These are phyloP conservation scores for Penicillium palitans DNA, from an alignment of 2,329 filamentous ascomycete genomes.

Conservation along the genomic window DNA sequence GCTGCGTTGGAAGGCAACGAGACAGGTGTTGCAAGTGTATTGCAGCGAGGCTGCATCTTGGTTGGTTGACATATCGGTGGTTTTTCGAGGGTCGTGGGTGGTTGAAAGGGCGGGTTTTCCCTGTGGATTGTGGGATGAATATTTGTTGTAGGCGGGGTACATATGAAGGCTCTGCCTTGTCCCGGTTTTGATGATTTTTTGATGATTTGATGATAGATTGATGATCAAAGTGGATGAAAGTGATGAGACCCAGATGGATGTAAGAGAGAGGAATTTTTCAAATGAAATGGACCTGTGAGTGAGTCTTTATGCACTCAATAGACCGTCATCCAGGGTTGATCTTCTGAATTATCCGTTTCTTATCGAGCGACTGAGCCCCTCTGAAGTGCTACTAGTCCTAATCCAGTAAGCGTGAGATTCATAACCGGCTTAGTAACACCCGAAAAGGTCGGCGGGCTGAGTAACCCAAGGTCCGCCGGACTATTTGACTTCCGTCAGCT, in stretches of 20 bases:
- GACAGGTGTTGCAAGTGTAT: constrained; percentile 97
- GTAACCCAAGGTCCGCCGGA: constrained; percentile 1
- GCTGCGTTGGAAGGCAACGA: constrained; percentile 91
- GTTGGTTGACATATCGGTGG: constrained; percentile 23
- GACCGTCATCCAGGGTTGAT: not conserved
- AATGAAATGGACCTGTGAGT: not conserved
- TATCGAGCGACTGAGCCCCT: constrained; percentile 12
- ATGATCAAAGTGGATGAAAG: not conserved
- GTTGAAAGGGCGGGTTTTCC: constrained; percentile 12
- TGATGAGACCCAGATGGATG: not conserved
- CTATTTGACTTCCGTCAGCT: not conserved
- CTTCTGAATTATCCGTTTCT: constrained; percentile 1
- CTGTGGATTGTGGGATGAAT: constrained; percentile 28
- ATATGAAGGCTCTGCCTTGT: constrained; percentile 19
- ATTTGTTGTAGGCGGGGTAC: constrained; percentile 30
- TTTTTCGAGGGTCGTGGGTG: not conserved
- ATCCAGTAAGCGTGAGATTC: not conserved
- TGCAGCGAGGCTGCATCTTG: constrained; percentile 59
- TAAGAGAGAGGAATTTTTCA: not conserved
- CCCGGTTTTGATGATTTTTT: constrained; percentile 1
- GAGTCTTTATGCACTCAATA: constrained; percentile 2
- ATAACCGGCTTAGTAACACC: not conserved
- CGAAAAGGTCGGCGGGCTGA: not conserved
- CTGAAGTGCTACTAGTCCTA: constrained; percentile 1
- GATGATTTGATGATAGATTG: not conserved